Evolutionary conservation across 2,329 filamentous ascomycete genomes (phyloP), one percentile per base, ranked within the genome.

Genomic region (Escovopsis weberi): DNA sequence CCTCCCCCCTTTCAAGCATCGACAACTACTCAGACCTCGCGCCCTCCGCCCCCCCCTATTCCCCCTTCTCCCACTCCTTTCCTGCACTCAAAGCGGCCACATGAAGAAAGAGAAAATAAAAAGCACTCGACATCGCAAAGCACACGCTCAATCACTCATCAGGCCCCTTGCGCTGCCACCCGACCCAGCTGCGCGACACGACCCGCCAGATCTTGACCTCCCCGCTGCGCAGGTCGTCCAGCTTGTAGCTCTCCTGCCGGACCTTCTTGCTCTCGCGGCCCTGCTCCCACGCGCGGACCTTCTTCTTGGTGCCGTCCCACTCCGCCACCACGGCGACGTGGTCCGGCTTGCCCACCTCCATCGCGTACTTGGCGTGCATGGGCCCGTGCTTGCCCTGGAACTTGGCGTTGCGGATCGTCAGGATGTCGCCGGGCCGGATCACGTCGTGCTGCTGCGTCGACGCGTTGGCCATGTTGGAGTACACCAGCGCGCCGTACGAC

Each of bases 231-330:
- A 98, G 58, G 65, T 98, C 91, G 37, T 88, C 87, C 47, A 98
- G 72, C 66, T 88, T 85, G 66, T 89, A 96, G 64, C 87, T 94
- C 69, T 96, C 89, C 47, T 85, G 68, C 67, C 93, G 91, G 43
- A 93, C 81, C 69, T 95, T 96, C 62, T 83, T 89, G 59, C 79
- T 88, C 67, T 96, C 89, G 12, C 89, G 70, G 0, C 89, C 89
- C 59, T 98, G 91, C 61, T 96, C 91, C 85, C 86, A 96, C 2
- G 82, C 88, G 26, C 88, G 70, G 26, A 98, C 82, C 71, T 96
- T 95, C 73, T 94, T 94, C 75, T 95, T 94, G 35, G 86, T 94
- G 3, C 91, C 91, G 60, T 98, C 91, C 91, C 91, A 98, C 60
- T 98, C 91, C 9, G 86, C 76, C 4, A 98, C 89, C 2, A 98